Base-by-base conservation (phyloP, 805 yeast species). In the Saturnispora mendoncae region DNA sequence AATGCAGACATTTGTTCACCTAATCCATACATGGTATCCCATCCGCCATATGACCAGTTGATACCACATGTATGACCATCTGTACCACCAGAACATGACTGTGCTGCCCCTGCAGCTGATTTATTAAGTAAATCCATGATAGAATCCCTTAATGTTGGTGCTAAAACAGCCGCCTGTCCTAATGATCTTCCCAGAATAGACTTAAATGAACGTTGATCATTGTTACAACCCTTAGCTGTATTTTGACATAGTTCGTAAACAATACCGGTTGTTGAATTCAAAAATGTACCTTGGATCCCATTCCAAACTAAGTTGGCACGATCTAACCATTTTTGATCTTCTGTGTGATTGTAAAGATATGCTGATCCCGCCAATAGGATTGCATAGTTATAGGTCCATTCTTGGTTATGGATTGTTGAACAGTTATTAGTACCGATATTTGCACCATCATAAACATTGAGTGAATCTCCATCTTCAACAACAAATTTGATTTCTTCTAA, bases 21-120 rank as follows among this genome's bases (percentile, higher is more conserved):
- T 30, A 85, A 69, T 1, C 95, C 95, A 51, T 73, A 84, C 42
- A 52, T 55, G 1, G 71, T 75, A 58, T 84, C 94, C 76, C 81
- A 82, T 4, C 71, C 66, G 28, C 61, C 62, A 13, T 51, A 45
- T 12, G 70, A 57, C 95, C 95, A 85, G 58, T 79, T 66, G 41
- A 70, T 58, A 35, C 95, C 94, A 64, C 95, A 86, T 0, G 97
- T 88, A 48, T 77, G 81, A 14, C 85, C 85, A 58, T 88, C 97
- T 4, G 62, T 45, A 53, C 96, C 97, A 45, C 95, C 95, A 1
- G 78, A 65, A 61, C 95, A 85, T 1, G 90, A 73, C 38, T 63
- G 62, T 2, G 88, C 90, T 1, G 94, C 95, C 21, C 79, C 95
- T 19, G 47, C 43, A 2, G 85, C 83, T 17, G 80, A 76, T 25